Evolutionary conservation across 106 monocot species (phyloP), one percentile per base, ranked within the genome.

Genomic region (Dendrobium nobile): DNA sequence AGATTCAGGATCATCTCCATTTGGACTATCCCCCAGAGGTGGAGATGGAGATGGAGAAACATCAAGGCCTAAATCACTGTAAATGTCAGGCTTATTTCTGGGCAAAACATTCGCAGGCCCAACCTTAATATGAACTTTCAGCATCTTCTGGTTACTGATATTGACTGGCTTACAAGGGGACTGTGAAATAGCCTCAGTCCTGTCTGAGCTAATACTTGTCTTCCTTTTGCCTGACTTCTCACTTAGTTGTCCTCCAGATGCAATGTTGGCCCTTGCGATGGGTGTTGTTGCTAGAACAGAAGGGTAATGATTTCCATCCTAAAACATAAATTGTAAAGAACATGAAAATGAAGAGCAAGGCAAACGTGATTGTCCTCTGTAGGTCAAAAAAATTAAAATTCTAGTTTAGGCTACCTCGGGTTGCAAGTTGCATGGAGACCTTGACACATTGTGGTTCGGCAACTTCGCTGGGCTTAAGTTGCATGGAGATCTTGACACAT

Each of bases 121-220:
- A 51, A 95, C 85, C 85, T 89, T 95, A 56, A 95, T 90, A 47
- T 92, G 92, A 70, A 95, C 84, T 82, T 92, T 92, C 82, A 92
- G 72, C 67, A 85, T 79, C 77, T 85, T 90, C 37, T 88, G 85
- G 68, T 90, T 81, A 75, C 31, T 82, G 31, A 41, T 9, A 59
- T 47, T 47, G 47, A 47, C 47, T 11, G 47, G 47, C 47, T 47
- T 47, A 47, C 47, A 7, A 11, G 11, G 47, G 47, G 47, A 47
- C 47, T 47, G 47, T 47, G 11, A 47, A 47, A 48, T 9, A 15
- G 73, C 78, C 28, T 67, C 77, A 82, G 77, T 41, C 82, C n/a
- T 81, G 5, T 28, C 41, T 27, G 9, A 54, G 55, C 55, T 84
- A 31, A 43, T 43, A 13, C 5, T 41, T 40, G 43, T 78, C 58